phyloP scores from a whole-genome alignment of 108 stramenopile species.

The Seminavis robusta region DNA sequence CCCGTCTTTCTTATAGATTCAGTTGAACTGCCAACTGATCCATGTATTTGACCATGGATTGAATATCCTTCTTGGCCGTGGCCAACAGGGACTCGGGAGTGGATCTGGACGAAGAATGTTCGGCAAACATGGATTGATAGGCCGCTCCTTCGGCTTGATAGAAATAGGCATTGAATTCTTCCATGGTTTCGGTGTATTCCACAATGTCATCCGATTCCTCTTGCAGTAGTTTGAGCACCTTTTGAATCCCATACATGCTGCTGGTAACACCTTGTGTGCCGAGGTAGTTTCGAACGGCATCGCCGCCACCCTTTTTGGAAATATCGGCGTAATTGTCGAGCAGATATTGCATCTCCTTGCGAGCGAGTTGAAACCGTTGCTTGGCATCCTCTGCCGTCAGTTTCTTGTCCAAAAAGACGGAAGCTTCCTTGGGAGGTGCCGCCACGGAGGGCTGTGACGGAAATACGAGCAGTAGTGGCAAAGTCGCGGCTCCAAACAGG shows the following conservation, averaged over 20 bases:
- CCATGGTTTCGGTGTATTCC: conserved; percentile 48
- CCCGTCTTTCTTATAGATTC: too few species aligned
- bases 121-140: conserved; percentile 58
- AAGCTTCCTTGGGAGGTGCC: too few species aligned
- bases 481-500: too few species aligned
- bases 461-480: too few species aligned
- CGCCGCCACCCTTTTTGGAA: conserved; percentile 40
- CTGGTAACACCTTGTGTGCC: conserved; percentile 55
- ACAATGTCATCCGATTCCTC: conserved; percentile 57
- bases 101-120: conserved; percentile 49
- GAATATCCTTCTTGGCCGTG: conserved; percentile 45
- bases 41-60: conserved; percentile 45
- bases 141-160: conserved; percentile 57
- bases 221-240: conserved; percentile 40
- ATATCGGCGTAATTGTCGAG: conserved; percentile 51
- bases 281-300: conserved; percentile 51
- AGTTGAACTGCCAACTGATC: conserved; percentile 40
- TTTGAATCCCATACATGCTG: conserved; percentile 55
- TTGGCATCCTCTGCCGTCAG: conserved; percentile 23
- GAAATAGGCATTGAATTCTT: conserved; percentile 55
- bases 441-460: too few species aligned
- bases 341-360: conserved; percentile 42
- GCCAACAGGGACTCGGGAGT: conserved; percentile 44
- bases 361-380: conserved; percentile 35
- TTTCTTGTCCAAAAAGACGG: conserved; percentile 2